Conservation (phyloP, 805 yeast species). For the Sporopachydermia quercuum region DNA sequence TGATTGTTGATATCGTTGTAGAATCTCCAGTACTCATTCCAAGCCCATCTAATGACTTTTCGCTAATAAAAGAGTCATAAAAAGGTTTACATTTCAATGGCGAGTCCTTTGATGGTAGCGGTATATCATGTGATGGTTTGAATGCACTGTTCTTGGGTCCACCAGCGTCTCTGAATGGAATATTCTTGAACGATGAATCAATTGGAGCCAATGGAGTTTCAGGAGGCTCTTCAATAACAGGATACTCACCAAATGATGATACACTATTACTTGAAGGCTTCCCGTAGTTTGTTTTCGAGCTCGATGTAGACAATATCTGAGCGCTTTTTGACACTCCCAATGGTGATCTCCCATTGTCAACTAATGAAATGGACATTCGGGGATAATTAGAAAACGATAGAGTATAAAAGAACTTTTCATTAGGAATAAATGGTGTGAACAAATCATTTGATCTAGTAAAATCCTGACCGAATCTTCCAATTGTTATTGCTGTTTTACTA, state of each 20-base stretch:
- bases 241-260: background rate
- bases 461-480: background rate
- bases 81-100: background rate
- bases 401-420: conserved; percentile 14
- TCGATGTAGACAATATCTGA: conserved; percentile 2
- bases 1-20: conserved; percentile 18
- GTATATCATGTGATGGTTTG: background rate
- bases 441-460: conserved; percentile 3
- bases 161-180: background rate
- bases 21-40: conserved; percentile 10
- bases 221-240: background rate
- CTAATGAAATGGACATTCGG: conserved; percentile 2
- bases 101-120: background rate
- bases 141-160: too few relatives aligned
- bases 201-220: background rate
- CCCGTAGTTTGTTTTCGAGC: conserved; percentile 3
- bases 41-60: conserved; percentile 8
- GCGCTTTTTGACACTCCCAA: conserved; percentile 6
- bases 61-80: background rate
- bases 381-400: conserved; percentile 16
- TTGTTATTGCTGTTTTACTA: background rate
- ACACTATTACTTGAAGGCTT: background rate
- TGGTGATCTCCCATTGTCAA: background rate
- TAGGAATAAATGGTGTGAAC: background rate
- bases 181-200: background rate